These are phyloP conservation scores for Phaeophleospora eucalypticola DNA, from an alignment of 2,329 filamentous ascomycete species.

Conservation along the genomic window DNA sequence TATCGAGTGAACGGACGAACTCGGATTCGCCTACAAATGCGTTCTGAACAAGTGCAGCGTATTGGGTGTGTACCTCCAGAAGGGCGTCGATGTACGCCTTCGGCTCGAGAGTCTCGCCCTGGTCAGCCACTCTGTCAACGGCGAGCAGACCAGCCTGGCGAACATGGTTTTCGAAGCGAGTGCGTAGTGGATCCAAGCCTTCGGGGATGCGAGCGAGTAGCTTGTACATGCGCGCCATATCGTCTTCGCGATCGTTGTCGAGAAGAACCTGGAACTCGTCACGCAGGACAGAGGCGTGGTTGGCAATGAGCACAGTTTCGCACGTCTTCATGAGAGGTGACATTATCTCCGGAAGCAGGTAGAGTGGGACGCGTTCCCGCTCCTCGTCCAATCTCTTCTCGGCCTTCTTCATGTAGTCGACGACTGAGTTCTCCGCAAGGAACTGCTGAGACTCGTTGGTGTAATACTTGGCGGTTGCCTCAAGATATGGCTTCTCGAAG, in stretches of 20 bases:
- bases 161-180: conserved; percentile 87
- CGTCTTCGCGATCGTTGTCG: conserved; percentile 90
- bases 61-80: conserved; percentile 89
- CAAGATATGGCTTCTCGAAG: conserved; percentile 90
- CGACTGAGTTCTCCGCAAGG: conserved; percentile 91
- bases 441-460: conserved; percentile 89
- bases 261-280: conserved; percentile 95
- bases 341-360: conserved; percentile 86
- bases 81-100: conserved; percentile 74
- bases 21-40: conserved; percentile 95
- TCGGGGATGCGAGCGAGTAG: conserved; percentile 84
- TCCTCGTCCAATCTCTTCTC: conserved; percentile 85
- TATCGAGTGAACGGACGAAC: conserved; percentile 92
- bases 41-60: conserved; percentile 82
- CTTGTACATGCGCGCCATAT: conserved; percentile 95
- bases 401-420: conserved; percentile 99
- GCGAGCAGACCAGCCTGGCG: conserved; percentile 82
- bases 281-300: conserved; percentile 78
- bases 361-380: conserved; percentile 87
- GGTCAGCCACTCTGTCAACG: conserved; percentile 83
- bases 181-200: conserved; percentile 81
- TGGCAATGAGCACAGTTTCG: conserved; percentile 82
- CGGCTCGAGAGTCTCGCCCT: conserved; percentile 86
- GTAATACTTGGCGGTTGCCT: conserved; percentile 81
- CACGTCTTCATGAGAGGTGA: conserved; percentile 79